Evolutionary conservation across 805 yeast species (phyloP), one percentile per base, ranked within the genome.

Genomic region (Metschnikowia amazonensis): DNA sequence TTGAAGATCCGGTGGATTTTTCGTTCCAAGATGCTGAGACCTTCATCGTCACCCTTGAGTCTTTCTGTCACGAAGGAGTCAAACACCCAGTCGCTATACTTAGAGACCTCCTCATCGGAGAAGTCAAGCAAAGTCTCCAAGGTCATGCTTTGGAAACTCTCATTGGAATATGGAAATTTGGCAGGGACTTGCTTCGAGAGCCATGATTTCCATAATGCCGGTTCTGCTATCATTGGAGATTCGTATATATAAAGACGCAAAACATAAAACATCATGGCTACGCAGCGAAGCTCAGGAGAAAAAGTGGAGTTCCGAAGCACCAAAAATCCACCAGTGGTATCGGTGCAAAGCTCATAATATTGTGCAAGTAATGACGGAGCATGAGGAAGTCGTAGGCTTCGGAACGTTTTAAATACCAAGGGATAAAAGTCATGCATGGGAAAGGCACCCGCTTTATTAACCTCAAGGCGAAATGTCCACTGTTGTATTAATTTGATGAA

Each of bases 61-160:
- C 51, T 48, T 39, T 51, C 53, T 4, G 64, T 60, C 2, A 67
- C 51, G 11, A 70, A 41, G 31, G 59, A 60, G 8, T 67, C 67
- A 42, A 69, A 63, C 42, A 77, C 69, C 80, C 84, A 78, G 18
- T 72, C 65, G 23, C 81, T 59, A 59, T 80, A 84, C 23, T 67
- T 60, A 3, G 69, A 68, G 2, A 74, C 67, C 45, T 75, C 66
- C 2, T 57, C 55, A n/a, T 73, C 72, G 34, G 70, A 64, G 84
- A 88, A 80, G 11, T 62, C 58, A 9, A 70, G 41, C 3, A 81
- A 55, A 13, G 72, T 72, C 5, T 46, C 44, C n/a, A 49, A 45
- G 23, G 52, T 50, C 49, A 52, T 47, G 24, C 23, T 39, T 27
- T 54, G 58, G 14, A 27, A 23, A 5, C 39, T 28, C 42, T 47